Evolutionary conservation across 768 basidiomycete species (phyloP).

Genomic region (Mycena leptocephala): DNA sequence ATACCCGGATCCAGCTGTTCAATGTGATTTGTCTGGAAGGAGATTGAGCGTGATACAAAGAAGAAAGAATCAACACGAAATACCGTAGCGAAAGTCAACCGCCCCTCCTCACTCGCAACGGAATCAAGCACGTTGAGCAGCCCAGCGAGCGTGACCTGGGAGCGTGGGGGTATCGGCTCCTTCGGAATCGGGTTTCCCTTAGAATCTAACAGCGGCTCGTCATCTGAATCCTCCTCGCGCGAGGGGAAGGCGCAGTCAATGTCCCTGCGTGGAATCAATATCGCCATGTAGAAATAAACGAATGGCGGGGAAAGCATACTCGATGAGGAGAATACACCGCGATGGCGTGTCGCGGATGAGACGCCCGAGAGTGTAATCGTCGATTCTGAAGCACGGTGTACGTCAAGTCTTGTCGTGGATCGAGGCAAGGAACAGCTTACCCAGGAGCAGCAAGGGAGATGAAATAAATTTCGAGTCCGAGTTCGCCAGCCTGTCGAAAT

Average conservation of each 20-base stretch:
- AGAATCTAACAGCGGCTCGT: slow-evolving; percentile 32
- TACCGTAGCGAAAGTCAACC: slow-evolving; percentile 52
- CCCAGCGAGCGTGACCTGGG: slow-evolving; percentile 50
- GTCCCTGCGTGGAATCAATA: slow-evolving; percentile 32
- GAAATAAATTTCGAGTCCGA: slow-evolving; percentile 74
- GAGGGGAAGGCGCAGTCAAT: slow-evolving; percentile 49
- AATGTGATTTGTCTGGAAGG: slow-evolving; percentile 44
- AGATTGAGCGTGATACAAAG: background rate
- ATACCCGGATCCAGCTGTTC: slow-evolving; percentile 49
- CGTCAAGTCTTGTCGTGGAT: too few species aligned
- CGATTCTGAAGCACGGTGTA: too few species aligned
- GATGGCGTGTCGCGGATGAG: slow-evolving; percentile 44
- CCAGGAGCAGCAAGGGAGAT: slow-evolving; percentile 45
- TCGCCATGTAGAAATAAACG: too few species aligned
- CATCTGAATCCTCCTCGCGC: slow-evolving; percentile 39
- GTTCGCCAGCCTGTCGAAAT: slow-evolving; percentile 62
- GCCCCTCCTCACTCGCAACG: slow-evolving; percentile 50
- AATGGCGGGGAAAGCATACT: slow-evolving; percentile 38
- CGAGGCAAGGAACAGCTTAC: too few species aligned
- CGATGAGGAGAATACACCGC: slow-evolving; percentile 35
- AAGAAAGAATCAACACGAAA: background rate
- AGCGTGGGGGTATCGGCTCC: slow-evolving; percentile 26
- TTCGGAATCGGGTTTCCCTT: slow-evolving; percentile 27
- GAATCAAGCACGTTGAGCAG: slow-evolving; percentile 55
- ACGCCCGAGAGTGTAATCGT: slow-evolving; percentile 47